These are phyloP conservation scores for Trypanosoma cruzi DNA, from an alignment of 208 protist species.

Conservation along the genomic window DNA sequence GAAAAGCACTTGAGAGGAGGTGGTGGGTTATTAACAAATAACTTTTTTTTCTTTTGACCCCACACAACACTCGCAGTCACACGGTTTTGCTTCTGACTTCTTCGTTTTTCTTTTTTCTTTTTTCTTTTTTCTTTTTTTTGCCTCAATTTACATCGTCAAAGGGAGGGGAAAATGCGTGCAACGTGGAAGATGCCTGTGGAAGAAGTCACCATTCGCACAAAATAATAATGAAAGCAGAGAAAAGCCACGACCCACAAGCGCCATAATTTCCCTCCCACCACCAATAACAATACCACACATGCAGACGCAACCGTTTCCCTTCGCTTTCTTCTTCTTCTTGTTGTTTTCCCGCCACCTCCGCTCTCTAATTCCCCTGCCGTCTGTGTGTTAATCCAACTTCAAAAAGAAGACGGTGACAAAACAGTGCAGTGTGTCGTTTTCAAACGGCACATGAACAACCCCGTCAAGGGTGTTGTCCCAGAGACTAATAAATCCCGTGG, in stretches of 20 bases:
- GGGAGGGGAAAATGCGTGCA: too few relatives aligned
- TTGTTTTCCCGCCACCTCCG: not conserved
- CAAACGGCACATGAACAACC: conserved; percentile 86
- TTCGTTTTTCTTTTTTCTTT: conserved; percentile 2
- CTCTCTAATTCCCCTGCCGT: not conserved
- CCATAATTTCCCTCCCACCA: too few relatives aligned
- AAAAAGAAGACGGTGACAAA: conserved; percentile 90
- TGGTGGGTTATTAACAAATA: too few relatives aligned
- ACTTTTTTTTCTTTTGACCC: not conserved
- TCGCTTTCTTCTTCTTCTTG: conserved; percentile 14
- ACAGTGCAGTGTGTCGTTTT: conserved; percentile 86
- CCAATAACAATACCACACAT: too few relatives aligned
- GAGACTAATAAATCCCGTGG: conserved; percentile 86
- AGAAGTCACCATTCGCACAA: too few relatives aligned
- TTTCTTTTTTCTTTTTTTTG: conserved; percentile 11
- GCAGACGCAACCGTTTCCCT: too few relatives aligned
- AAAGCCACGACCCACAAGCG: too few relatives aligned
- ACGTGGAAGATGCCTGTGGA: too few relatives aligned
- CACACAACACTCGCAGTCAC: too few relatives aligned
- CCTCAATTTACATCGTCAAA: too few relatives aligned
- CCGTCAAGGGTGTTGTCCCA: conserved; percentile 95
- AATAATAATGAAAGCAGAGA: too few relatives aligned
- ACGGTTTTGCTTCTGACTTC: too few relatives aligned
- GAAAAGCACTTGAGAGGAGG: not conserved
- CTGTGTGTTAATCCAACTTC: conserved; percentile 68